Percentiles rank a stretch among this genome's conserved stretches.
phyloP scores from a whole-genome alignment of 805 yeast species.

The Ogataea saltuana region DNA sequence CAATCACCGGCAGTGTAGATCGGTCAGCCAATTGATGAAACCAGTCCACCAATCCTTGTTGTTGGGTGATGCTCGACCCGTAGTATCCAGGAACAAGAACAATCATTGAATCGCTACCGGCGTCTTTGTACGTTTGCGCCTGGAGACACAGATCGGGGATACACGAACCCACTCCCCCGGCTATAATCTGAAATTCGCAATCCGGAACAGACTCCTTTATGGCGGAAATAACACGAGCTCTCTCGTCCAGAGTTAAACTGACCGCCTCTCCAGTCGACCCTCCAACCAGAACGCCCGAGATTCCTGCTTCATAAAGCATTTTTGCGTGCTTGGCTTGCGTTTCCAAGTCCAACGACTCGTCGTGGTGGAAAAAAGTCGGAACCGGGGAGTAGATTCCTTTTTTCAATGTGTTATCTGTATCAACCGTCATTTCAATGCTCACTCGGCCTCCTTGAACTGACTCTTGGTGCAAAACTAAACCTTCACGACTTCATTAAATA shows the following conservation, averaged over 20 bases:
- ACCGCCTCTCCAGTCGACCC: conserved; percentile 61
- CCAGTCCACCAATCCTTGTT: conserved; percentile 48
- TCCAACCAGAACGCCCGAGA: conserved; percentile 47
- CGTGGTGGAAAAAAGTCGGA: conserved; percentile 50
- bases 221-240: conserved; percentile 36
- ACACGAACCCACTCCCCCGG: conserved; percentile 49
- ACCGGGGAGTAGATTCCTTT: conserved; percentile 44
- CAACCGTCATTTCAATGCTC: conserved; percentile 9
- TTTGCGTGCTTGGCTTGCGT: conserved; percentile 49
- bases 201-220: conserved; percentile 41
- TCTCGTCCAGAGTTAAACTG: conserved; percentile 47
- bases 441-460: background rate
- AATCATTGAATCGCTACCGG: conserved; percentile 41
- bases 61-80: conserved; percentile 43
- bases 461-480: too few species aligned
- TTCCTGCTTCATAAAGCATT: conserved; percentile 44
- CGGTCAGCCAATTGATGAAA: conserved; percentile 43
- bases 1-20: conserved; percentile 42
- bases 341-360: conserved; percentile 39
- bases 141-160: conserved; percentile 45
- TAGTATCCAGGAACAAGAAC: conserved; percentile 51
- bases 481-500: too few species aligned
- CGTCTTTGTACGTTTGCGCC: conserved; percentile 34
- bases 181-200: conserved; percentile 40
- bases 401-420: conserved; percentile 6